phyloP scores from a whole-genome alignment of 805 yeast species.

The Priceomyces castillae region DNA sequence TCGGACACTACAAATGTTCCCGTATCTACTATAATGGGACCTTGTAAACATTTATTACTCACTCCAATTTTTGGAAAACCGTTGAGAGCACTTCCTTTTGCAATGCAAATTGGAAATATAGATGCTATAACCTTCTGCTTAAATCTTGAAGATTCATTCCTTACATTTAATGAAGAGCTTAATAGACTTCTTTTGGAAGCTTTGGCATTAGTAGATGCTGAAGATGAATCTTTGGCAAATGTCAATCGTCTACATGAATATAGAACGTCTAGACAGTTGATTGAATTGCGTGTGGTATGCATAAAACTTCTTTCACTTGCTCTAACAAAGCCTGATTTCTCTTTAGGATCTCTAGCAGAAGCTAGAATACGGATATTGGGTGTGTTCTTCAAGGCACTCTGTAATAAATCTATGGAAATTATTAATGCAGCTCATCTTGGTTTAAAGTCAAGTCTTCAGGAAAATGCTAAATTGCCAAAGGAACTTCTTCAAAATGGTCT shows the following conservation, averaged over 20 bases:
- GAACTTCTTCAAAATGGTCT: slow-evolving; percentile 93
- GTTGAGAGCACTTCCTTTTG: slow-evolving; percentile 91
- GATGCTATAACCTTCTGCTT: slow-evolving; percentile 95
- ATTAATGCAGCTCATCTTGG: slow-evolving; percentile 94
- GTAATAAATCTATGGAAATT: slow-evolving; percentile 79
- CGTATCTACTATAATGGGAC: slow-evolving; percentile 70
- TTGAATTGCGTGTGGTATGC: slow-evolving; percentile 86
- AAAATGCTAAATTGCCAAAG: slow-evolving; percentile 85
- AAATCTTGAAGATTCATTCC: slow-evolving; percentile 72
- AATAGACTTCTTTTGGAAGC: slow-evolving; percentile 86
- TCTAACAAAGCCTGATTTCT: slow-evolving; percentile 77
- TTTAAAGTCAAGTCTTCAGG: slow-evolving; percentile 74
- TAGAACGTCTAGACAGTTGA: slow-evolving; percentile 82
- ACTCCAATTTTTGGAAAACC: slow-evolving; percentile 98
- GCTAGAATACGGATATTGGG: slow-evolving; percentile 84
- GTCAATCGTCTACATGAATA: slow-evolving; percentile 83
- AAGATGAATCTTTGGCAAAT: slow-evolving; percentile 90
- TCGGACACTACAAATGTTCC: slow-evolving; percentile 70
- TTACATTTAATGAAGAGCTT: slow-evolving; percentile 85
- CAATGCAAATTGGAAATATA: slow-evolving; percentile 97
- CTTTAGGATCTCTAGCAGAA: slow-evolving; percentile 69
- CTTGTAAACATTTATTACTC: slow-evolving; percentile 76
- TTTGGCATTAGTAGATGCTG: slow-evolving; percentile 92
- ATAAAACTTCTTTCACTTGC: slow-evolving; percentile 80
- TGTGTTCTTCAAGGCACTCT: slow-evolving; percentile 89